phyloP scores from a whole-genome alignment of 177 flowering plant genomes.

The Vitis hybrid region DNA sequence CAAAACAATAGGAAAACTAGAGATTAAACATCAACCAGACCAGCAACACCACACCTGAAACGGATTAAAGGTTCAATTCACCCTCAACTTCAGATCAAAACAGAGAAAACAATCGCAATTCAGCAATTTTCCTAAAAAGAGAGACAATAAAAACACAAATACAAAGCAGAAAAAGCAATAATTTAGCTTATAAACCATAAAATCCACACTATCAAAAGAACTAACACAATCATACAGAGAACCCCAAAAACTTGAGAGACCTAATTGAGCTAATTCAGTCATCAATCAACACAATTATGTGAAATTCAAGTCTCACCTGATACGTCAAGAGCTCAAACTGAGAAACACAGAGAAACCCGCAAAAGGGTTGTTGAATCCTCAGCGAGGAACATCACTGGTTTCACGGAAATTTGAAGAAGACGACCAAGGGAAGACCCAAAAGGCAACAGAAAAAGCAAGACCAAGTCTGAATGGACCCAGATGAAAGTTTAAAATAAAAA shows the following conservation, averaged over 20 bases:
- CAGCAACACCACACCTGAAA: too few relatives aligned
- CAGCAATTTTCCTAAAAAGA: too few relatives aligned
- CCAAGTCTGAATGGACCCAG: background rate
- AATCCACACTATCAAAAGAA: background rate
- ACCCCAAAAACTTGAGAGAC: background rate
- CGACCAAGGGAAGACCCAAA: background rate
- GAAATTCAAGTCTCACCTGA: slow-evolving; percentile 15
- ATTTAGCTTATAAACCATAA: too few relatives aligned
- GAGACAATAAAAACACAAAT: too few relatives aligned
- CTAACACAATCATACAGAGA: background rate
- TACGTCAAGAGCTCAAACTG: background rate
- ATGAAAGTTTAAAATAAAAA: too few relatives aligned
- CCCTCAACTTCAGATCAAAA: too few relatives aligned
- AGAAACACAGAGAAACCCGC: background rate
- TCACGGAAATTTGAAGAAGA: background rate
- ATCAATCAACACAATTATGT: background rate
- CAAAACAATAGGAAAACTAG: background rate
- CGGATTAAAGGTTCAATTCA: too few relatives aligned
- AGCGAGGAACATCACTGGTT: background rate
- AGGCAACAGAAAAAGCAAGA: background rate
- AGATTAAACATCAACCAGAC: background rate
- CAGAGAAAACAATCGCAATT: too few relatives aligned
- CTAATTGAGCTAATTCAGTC: slow-evolving; percentile 5
- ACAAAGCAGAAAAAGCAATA: too few relatives aligned
- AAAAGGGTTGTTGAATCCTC: background rate